These are phyloP conservation scores for Ulota crispa DNA, from an alignment of 225 moss, liverwort and hornwort species.

Conservation along the genomic window DNA sequence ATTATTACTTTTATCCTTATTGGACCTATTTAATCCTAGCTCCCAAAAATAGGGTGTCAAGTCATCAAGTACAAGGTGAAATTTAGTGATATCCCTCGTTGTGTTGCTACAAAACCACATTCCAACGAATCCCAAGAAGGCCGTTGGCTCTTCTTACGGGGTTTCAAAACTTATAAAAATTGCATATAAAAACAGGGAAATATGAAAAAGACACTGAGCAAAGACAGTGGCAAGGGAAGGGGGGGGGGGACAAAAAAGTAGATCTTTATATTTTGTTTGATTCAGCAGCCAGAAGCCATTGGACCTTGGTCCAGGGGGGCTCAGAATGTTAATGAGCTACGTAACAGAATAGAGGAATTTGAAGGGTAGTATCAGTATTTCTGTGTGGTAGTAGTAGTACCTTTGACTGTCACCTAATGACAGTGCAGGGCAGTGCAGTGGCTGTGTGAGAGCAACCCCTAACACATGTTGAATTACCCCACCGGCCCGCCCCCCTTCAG, in stretches of 20 bases:
- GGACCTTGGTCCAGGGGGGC: neutral
- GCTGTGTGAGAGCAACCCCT: neutral
- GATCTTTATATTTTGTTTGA: constrained; percentile 26
- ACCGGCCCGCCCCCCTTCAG: neutral
- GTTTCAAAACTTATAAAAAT: no score
- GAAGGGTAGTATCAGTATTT: neutral
- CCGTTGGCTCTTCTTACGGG: neutral
- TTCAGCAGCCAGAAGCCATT: constrained; percentile 12
- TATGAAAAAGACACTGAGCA: neutral
- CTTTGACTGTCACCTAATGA: neutral
- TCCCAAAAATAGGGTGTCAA: no score
- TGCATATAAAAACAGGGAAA: no score
- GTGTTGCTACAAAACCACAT: accelerated
- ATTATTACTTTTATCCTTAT: no score
- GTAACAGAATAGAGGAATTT: neutral
- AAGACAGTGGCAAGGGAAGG: neutral
- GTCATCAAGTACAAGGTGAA: no score
- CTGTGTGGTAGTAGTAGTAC: neutral
- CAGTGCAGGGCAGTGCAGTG: no score
- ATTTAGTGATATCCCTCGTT: no score
- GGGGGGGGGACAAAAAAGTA: neutral
- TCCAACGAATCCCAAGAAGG: neutral
- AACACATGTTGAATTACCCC: constrained; percentile 14
- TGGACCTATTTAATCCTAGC: no score
- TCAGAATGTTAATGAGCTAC: neutral